Conservation (phyloP, 2,329 filamentous ascomycete genomes). For the Orbilia brochopaga region DNA sequence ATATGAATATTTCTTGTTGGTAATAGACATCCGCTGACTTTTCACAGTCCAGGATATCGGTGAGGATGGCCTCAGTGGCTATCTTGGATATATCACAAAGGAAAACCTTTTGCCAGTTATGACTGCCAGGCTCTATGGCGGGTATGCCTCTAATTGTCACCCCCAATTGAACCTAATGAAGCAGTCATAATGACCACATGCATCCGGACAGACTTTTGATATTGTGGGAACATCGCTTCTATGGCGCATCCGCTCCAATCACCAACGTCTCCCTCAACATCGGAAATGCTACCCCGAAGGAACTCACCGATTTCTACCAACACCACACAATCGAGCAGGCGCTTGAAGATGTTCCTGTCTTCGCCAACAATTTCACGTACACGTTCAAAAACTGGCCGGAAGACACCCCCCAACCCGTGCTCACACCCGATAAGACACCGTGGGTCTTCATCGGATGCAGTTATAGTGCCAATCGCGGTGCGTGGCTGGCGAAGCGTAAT, state of each 20-base stretch:
- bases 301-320: conserved; percentile 56
- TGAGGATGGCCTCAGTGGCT: conserved; percentile 37
- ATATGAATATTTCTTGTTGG: not conserved
- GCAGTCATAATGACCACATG: too few species aligned
- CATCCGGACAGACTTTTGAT: conserved; percentile 44
- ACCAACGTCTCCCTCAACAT: conserved; percentile 49
- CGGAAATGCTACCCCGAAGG: conserved; percentile 51
- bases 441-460: conserved; percentile 42
- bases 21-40: not conserved
- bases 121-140: conserved; percentile 43
- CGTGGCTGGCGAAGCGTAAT: conserved; percentile 52
- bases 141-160: too few species aligned
- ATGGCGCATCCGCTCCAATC: conserved; percentile 58
- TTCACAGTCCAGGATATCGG: conserved; percentile 52
- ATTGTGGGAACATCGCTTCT: conserved; percentile 56
- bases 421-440: conserved; percentile 48
- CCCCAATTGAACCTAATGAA: too few species aligned
- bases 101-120: conserved; percentile 31
- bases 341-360: conserved; percentile 58
- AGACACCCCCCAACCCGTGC: not conserved
- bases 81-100: conserved; percentile 24
- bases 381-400: conserved; percentile 54
- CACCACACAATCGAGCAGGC: conserved; percentile 59
- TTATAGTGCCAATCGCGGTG: conserved; percentile 52
- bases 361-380: conserved; percentile 58